Evolutionary conservation across 768 basidiomycete species (phyloP).

Genomic region (Xerocomellus chrysenteron): DNA sequence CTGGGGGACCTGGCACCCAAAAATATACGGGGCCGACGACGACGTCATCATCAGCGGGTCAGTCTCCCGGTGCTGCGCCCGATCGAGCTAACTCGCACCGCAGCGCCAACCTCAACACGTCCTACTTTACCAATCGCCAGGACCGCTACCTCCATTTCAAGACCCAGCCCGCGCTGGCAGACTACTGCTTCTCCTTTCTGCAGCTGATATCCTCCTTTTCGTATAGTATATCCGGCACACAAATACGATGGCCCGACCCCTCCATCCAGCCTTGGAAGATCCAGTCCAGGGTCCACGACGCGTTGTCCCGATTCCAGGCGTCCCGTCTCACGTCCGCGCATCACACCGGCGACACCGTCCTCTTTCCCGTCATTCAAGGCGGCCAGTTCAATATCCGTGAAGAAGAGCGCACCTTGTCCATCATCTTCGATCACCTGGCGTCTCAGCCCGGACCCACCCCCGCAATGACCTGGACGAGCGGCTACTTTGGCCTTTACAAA

Average conservation of each 20-base stretch:
- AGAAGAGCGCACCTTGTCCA: conserved; percentile 65
- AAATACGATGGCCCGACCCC: conserved; percentile 66
- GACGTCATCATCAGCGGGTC: conserved; percentile 93
- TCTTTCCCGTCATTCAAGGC: conserved; percentile 86
- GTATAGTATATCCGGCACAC: conserved; percentile 44
- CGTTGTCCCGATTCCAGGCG: conserved; percentile 61
- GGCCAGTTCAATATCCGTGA: conserved; percentile 86
- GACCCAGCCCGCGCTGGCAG: conserved; percentile 58
- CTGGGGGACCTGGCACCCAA: conserved; percentile 98
- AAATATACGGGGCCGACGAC: conserved; percentile 92
- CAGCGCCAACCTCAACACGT: conserved; percentile 90
- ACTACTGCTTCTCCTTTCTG: conserved; percentile 84
- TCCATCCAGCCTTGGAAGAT: conserved; percentile 69
- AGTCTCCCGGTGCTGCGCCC: conserved; percentile 25
- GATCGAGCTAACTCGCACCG: not conserved
- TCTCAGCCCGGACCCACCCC: conserved; percentile 33
- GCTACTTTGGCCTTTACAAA: conserved; percentile 88
- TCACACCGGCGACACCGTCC: conserved; percentile 40
- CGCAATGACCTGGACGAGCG: conserved; percentile 84
- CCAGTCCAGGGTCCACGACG: conserved; percentile 54
- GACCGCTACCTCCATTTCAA: conserved; percentile 88
- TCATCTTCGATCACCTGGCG: conserved; percentile 56
- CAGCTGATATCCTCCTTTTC: conserved; percentile 69
- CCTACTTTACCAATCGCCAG: conserved; percentile 94
- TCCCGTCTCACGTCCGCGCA: conserved; percentile 25